Evolutionary conservation across 352 stramenopile genomes (phyloP), one percentile per base, ranked within the genome.

Genomic region (Elongisporangium anandrum): DNA sequence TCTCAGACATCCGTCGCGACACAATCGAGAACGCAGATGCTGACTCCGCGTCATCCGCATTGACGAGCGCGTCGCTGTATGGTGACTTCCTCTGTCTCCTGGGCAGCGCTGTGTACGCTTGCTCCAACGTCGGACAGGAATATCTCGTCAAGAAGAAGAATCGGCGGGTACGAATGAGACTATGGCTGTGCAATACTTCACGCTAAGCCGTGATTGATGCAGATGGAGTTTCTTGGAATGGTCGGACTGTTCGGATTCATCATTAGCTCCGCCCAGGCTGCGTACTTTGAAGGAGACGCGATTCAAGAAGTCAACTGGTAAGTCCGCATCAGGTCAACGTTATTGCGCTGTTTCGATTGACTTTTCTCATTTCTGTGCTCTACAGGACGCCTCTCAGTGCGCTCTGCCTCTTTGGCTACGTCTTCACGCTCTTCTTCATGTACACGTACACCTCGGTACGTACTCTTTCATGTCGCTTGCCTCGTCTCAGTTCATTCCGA

Each of bases 181-280:
- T 45, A 12, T 45, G 34, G 10, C 34, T 38, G n/a, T 47, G 15
- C 23, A 12, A 13, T 23, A 12, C 9, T 19, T 45, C 12, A n/a
- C 51, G 39, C 54, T 73, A 24, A 67, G n/a, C 57, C 4, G 29
- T 52, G 50, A 7, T 65, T 41, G 29, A 65, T 83, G 55, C 57
- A 91, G 64, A 67, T 81, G n/a, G 95, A 99, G 77, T 98, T 98
- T 59, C 75, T 99, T 4, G 96, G 95, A 16, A 91, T 98, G 75
- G 59, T 98, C 26, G 96, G 97, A 5, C 10, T 95, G 5, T 98
- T 96, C 70, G 97, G 96, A 22, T 83, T 86, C 56, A n/a, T 98
- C 49, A 85, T 98, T 55, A 94, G 85, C 58, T 77, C 68, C 2
- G 53, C 97, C 19, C 90, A 98, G 63, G 82, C 82, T 0, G 68